Evolutionary conservation across 202 grass and related monocot species (phyloP), one percentile per base, ranked within the genome.

Genomic region (Dendrocalamus latiflorus): DNA sequence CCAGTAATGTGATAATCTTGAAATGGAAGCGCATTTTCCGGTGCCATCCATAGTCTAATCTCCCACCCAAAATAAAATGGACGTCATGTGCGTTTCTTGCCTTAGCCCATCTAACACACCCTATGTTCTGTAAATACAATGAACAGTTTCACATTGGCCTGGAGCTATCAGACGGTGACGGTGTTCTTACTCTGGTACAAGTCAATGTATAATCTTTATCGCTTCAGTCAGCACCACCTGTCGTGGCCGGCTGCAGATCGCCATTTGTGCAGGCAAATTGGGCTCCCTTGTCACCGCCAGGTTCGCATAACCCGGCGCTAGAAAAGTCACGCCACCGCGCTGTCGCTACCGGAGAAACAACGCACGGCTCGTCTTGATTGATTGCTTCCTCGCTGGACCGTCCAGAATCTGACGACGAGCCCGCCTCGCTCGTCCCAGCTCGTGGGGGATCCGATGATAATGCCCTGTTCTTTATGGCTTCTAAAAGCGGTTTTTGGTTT

Each of bases 281-380:
- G 70, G 38, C 43, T 43, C 77, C 25, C 18, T 3, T 7, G 63
- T 24, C 22, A 18, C 78, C 10, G 26, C 79, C 72, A 44, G 55
- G 72, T 42, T 76, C 63, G 53, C 64, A 15, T 65, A 55, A 78
- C 33, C 51, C 49, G 51, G 39, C 45, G 12, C 30, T 17, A 49
- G 24, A 16, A 16, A 54, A 5, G 73, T 30, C 66, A 45, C 54
- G 28, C 66, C 1, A 15, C 4, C 8, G 57, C 17, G 48, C 39
- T 60, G 60, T 84, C 86, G 81, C 75, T 10, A 26, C 60, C 42
- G 49, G 86, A 69, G 86, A 45, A 76, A 16, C 85, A 56, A 48
- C 8, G 75, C 33, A 45, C 49, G 81, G 41, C 33, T 67, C 69
- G 20, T 16, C 34, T 20, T 28, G 81, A 80, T 24, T 1, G 38